A percentile compares a stretch with the other conserved stretches of the same genome.
Evolutionary conservation across 176 grass and related monocot genomes (phyloP).

Genomic region (Carex kokanica): DNA sequence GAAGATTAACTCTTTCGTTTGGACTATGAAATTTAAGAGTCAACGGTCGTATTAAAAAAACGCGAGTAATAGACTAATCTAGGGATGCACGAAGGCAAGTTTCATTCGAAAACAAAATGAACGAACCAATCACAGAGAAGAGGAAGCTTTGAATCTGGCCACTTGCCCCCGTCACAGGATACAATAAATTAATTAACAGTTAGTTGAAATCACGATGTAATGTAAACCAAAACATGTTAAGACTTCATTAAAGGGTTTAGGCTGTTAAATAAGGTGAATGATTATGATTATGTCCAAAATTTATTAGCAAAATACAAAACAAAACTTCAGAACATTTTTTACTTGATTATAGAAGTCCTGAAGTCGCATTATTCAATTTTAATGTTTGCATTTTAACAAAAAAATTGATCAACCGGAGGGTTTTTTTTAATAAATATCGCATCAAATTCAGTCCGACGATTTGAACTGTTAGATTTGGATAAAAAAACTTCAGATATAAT

Average conservation of each 20-base stretch:
- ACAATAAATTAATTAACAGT: not conserved
- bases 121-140: not conserved
- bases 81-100: not conserved
- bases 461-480: too few relatives aligned
- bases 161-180: not conserved
- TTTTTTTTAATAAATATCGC: too few relatives aligned
- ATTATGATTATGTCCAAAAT: not conserved
- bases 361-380: not conserved
- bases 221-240: not conserved
- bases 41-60: not conserved
- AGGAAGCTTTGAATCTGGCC: not conserved
- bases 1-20: not conserved
- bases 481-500: too few relatives aligned
- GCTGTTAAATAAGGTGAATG: too few relatives aligned
- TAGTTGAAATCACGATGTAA: not conserved
- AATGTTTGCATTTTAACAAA: not conserved
- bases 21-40: not conserved
- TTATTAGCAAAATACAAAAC: not conserved
- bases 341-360: not conserved
- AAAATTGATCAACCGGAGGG: not conserved
- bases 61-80: not conserved
- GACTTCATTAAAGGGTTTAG: not conserved
- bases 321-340: not conserved
- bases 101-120: not conserved
- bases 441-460: too few relatives aligned